These are phyloP conservation scores for Lactarius sp. DNA, from an alignment of 768 basidiomycete species.

Conservation along the genomic window DNA sequence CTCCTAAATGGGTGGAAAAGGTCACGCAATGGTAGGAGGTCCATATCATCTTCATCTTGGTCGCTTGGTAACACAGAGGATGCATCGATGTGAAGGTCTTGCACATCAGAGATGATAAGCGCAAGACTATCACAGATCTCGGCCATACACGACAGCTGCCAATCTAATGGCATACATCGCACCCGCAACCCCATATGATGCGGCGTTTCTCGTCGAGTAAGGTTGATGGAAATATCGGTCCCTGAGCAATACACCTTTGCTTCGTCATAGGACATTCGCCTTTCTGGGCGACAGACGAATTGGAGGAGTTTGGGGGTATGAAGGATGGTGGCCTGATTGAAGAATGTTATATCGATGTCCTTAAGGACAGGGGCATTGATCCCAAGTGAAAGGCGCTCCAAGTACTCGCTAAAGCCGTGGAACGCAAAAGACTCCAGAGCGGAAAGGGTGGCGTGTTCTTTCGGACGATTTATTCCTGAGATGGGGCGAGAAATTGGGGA, in stretches of 20 bases:
- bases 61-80: background rate
- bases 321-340: too few relatives aligned
- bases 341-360: background rate
- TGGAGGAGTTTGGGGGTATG: too few relatives aligned
- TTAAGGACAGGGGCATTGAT: background rate
- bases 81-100: background rate
- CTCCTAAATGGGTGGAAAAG: background rate
- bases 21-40: background rate
- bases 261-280: too few relatives aligned
- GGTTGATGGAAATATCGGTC: background rate
- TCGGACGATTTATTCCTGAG: too few relatives aligned
- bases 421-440: background rate
- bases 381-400: background rate
- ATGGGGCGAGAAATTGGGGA: background rate
- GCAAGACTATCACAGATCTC: background rate
- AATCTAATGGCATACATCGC: background rate
- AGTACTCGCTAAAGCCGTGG: constrained; percentile 2
- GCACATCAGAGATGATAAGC: too few relatives aligned
- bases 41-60: background rate
- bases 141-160: background rate
- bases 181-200: background rate
- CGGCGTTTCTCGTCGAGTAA: background rate
- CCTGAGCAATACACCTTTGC: too few relatives aligned
- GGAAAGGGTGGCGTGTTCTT: background rate
- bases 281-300: background rate